Conservation (phyloP, 176 grass and related monocot genomes). For the Carex cristatella region DNA sequence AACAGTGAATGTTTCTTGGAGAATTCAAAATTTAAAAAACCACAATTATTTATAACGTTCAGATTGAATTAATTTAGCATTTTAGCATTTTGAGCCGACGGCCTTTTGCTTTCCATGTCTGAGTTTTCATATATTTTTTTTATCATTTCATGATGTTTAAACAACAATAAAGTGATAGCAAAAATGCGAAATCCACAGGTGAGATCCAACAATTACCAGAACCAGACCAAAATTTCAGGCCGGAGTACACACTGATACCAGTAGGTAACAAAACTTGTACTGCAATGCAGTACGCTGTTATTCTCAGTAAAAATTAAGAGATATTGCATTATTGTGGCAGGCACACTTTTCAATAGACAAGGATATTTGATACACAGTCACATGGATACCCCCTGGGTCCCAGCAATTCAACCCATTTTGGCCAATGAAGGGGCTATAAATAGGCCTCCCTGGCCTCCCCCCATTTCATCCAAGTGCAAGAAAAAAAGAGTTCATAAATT, state of each 20-base stretch:
- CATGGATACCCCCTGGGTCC: background rate
- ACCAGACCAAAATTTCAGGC: background rate
- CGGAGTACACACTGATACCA: background rate
- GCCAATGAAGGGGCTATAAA: conserved; percentile 40
- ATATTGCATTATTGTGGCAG: conserved; percentile 1
- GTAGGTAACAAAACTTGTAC: background rate
- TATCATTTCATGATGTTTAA: background rate
- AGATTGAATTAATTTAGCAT: background rate
- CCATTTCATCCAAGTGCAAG: conserved; percentile 21
- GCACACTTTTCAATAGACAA: conserved; percentile 25
- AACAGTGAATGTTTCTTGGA: no score
- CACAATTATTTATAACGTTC: no score
- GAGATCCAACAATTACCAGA: background rate
- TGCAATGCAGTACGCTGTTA: background rate
- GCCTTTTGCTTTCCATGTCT: background rate
- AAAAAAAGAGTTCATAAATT: background rate
- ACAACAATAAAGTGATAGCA: background rate
- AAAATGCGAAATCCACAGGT: background rate
- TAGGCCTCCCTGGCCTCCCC: conserved; percentile 5
- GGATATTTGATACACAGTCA: background rate
- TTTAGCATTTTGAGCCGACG: background rate
- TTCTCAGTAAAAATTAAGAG: background rate
- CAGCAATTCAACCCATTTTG: background rate
- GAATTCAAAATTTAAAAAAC: no score
- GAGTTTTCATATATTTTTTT: background rate